These are phyloP conservation scores for Luffa aegyptiaca DNA, from an alignment of 306 rosid species.

Conservation along the genomic window DNA sequence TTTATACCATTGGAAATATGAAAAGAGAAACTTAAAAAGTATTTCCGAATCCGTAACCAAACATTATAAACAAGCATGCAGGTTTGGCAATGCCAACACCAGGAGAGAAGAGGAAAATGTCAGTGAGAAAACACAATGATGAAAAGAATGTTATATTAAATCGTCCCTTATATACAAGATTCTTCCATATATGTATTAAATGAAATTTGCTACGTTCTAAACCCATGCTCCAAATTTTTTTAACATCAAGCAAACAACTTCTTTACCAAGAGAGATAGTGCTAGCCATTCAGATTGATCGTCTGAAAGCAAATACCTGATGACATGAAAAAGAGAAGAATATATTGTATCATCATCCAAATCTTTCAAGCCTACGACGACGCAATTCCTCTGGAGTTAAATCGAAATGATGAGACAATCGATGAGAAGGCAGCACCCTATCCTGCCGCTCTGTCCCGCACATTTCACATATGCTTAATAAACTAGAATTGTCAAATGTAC, in stretches of 20 bases:
- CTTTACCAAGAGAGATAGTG: background rate
- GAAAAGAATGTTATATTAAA: no score
- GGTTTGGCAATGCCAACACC: no score
- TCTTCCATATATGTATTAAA: no score
- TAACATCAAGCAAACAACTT: background rate
- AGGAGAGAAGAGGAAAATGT: no score
- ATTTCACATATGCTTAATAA: constrained; percentile 51
- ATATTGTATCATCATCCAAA: constrained; percentile 27
- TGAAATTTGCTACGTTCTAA: no score
- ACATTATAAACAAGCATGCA: no score
- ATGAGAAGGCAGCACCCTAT: background rate
- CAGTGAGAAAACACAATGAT: no score
- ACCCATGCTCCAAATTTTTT: background rate
- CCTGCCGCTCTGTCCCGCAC: constrained; percentile 48
- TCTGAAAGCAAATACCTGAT: background rate
- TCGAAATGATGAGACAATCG: constrained; percentile 1
- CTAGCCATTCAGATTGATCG: background rate
- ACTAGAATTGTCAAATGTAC: constrained; percentile 59
- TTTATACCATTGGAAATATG: no score
- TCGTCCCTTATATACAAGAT: no score
- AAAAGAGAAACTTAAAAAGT: no score
- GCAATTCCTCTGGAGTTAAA: constrained; percentile 47
- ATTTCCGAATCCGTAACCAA: no score
- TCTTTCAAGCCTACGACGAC: constrained; percentile 57
- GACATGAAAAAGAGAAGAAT: background rate